Conservation (phyloP, 1,139 yeast species). For the Nematodospora anomalae region DNA sequence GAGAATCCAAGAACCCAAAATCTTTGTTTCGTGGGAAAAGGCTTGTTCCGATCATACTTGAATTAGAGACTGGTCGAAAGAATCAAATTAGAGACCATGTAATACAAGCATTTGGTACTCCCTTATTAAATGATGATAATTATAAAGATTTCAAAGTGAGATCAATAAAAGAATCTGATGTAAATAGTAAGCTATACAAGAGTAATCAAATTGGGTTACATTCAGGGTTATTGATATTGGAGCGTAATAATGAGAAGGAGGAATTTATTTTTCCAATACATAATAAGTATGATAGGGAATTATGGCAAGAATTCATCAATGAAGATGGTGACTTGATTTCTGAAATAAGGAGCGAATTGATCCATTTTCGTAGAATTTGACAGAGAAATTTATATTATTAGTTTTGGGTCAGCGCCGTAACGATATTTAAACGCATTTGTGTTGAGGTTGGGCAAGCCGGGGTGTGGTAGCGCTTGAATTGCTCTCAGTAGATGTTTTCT, state of each 20-base stretch:
- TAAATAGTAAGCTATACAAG: slow-evolving; percentile 19
- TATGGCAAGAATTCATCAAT: slow-evolving; percentile 22
- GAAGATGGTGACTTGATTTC: slow-evolving; percentile 10
- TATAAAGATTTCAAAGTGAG: slow-evolving; percentile 19
- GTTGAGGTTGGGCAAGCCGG: too few species aligned
- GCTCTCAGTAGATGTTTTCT: too few species aligned
- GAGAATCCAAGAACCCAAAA: slow-evolving; percentile 7
- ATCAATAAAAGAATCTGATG: slow-evolving; percentile 5
- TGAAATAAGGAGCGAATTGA: slow-evolving; percentile 9
- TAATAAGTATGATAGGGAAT: slow-evolving; percentile 17
- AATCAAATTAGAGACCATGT: slow-evolving; percentile 30
- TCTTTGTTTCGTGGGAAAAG: slow-evolving; percentile 11
- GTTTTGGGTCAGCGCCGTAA: too few species aligned
- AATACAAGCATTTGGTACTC: slow-evolving; percentile 19
- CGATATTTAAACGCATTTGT: too few species aligned
- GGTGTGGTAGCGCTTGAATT: too few species aligned
- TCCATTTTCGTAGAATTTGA: too few species aligned
- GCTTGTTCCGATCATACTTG: slow-evolving; percentile 21
- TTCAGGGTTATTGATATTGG: slow-evolving; percentile 19
- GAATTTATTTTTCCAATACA: slow-evolving; percentile 17
- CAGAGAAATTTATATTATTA: too few species aligned
- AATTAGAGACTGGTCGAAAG: slow-evolving; percentile 26
- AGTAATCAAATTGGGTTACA: slow-evolving; percentile 28
- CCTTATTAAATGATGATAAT: slow-evolving; percentile 27
- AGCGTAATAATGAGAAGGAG: slow-evolving; percentile 9